Base-by-base conservation (phyloP, 768 basidiomycete species). In the Sarcodon sp. region DNA sequence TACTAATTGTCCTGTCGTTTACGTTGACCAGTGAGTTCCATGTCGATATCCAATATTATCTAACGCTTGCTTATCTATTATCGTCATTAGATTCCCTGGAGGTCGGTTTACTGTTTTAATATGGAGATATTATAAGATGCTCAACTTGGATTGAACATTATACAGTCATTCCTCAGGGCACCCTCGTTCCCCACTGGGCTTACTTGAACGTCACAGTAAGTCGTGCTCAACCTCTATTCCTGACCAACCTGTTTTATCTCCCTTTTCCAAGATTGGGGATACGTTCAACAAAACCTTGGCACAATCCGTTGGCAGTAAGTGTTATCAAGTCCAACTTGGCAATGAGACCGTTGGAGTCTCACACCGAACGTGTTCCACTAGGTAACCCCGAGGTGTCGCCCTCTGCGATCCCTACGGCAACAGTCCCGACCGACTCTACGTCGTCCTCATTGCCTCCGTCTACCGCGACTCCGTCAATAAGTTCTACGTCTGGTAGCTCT, bases 121-220 rank as follows among this genome's bases (percentile, higher is more conserved):
- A 2, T 18, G 2, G 21, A 27, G 21, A 27, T 27, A 27, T 27
- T 27, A 27, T 27, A 4, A 4, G 21, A 27, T 27, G 21, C 21
- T 27, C 21, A 27, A 27, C 21, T 27, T 27, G 21, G 21, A 4
- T 27, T 27, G 21, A 27, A 27, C 21, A 4, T 15, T 8, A 9
- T 13, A 8, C 27, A 41, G 39, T 6, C n/a, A 69, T 79, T 43
- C 77, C 76, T 11, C 10, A 54, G 9, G 61, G 51, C n/a, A 69
- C 68, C 3, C 56, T 53, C 8, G 67, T 79, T 6, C 77, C 76
- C 5, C 59, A 66, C 37, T 79, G 71, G 57, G 76, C 76, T 0
- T 79, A 72, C 52, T 57, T 66, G 13, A 59, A 73, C 56, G 64
- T 73, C 36, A 55, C 61, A 38, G 71, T 71, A 55, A 47, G 58